A percentile compares a stretch with the other conserved stretches of the same genome.
These are phyloP conservation scores for Teunomyces stri DNA, from an alignment of 805 yeast genomes.

Conservation along the genomic window DNA sequence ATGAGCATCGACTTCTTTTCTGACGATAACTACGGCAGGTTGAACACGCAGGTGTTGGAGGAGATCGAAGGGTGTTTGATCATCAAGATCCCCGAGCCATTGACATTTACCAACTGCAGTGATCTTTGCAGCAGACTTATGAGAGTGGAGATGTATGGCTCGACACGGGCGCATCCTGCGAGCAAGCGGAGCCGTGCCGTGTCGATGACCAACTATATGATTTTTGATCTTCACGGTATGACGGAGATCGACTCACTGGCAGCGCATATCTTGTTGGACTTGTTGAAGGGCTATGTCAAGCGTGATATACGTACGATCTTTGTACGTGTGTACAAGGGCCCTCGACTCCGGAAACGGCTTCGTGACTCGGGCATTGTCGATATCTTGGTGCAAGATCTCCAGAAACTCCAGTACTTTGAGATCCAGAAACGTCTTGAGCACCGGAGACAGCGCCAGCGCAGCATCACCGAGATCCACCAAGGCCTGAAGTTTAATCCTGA, in stretches of 20 bases:
- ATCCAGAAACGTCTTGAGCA: constrained; percentile 13
- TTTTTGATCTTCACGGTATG: constrained; percentile 44
- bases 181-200: constrained; percentile 32
- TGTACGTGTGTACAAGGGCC: constrained; percentile 30
- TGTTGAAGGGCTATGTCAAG: constrained; percentile 26
- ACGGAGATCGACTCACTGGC: constrained; percentile 43
- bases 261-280: constrained; percentile 32
- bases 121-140: constrained; percentile 38
- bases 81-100: constrained; percentile 43
- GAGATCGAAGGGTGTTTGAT: constrained; percentile 46
- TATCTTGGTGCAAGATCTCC: constrained; percentile 24
- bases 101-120: constrained; percentile 41
- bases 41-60: constrained; percentile 36
- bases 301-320: constrained; percentile 34
- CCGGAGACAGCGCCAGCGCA: constrained; percentile 3
- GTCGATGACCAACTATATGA: constrained; percentile 39
- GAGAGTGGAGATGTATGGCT: constrained; percentile 43
- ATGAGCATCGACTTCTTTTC: constrained; percentile 26
- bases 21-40: constrained; percentile 32
- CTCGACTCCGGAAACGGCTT: constrained; percentile 27
- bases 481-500: neutral
- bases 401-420: constrained; percentile 21
- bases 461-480: constrained; percentile 2
- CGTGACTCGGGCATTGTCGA: constrained; percentile 27
- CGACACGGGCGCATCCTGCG: constrained; percentile 44